Base-by-base conservation (phyloP, 371 early-diverging fungal genomes). In the Nosema granulosis region DNA sequence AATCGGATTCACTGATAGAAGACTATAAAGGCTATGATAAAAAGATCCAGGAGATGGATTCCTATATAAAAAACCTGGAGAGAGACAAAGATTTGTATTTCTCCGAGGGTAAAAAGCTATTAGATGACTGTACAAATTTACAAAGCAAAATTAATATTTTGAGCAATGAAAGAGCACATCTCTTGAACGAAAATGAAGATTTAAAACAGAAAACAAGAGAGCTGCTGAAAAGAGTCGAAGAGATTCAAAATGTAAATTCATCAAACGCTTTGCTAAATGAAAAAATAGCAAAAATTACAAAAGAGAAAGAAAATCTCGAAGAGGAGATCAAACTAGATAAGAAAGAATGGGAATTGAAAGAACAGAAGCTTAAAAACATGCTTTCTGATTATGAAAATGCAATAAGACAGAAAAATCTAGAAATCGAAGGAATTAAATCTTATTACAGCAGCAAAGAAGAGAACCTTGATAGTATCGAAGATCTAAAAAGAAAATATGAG, bases 401-500 rank as follows among this genome's bases (percentile, higher is more conserved):
- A 1, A 67, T 51, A 22, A 67, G 22, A 67, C 13, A 67, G 3
- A 32, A 9, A 26, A 11, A 9, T 29, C 20, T 31, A 26, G 9
- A 61, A 61, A 56, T 4, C 6, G 57, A 56, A 56, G 18, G 20
- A 9, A 9, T 20, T 20, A 56, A 26, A 56, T 11, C 18, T 56
- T 18, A 56, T n/a, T n/a, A 56, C 4, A 13, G 26, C 26, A 11
- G 9, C 57, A 11, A 56, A 4, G 57, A 22, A 51, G 28, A 54
- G 68, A 56, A 68, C 28, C 56, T 20, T 28, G 35, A 32, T 3
- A 34, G 12, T 51, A 38, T 54, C 28, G 35, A 68, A 28, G 51
- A 71, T 52, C 43, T 58, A 31, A 26, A 71, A 51, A 24, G 52
- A 62, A 51, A 31, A 32, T 61, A 61, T 51, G 49, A 61, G 59